Percentiles rank a stretch among this genome's conserved stretches.
Conservation (phyloP, 78 protist genomes). For the Mastigamoeba balamuthi region DNA sequence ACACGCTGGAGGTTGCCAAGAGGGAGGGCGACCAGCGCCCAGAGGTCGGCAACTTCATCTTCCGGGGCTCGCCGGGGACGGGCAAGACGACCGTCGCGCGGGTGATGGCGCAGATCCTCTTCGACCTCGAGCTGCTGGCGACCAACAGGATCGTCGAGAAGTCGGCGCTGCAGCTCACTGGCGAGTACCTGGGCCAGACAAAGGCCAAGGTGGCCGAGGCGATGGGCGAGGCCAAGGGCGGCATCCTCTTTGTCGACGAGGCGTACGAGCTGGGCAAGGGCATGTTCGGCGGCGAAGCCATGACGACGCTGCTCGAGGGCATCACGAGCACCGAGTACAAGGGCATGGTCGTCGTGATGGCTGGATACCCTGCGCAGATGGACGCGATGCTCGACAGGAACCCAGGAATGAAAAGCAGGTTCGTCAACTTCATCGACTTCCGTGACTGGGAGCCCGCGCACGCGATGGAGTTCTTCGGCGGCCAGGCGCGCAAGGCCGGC, state of each 20-base stretch:
- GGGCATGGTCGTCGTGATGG: not conserved
- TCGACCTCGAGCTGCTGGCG: not conserved
- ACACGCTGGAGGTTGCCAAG: no score
- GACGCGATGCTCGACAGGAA: no score
- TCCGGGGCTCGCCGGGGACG: constrained; percentile 11
- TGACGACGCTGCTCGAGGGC: not conserved
- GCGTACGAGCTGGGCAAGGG: constrained; percentile 14
- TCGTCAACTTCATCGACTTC: no score
- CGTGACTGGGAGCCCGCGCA: no score
- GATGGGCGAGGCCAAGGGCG: constrained; percentile 1
- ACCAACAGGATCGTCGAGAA: not conserved
- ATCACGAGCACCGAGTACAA: not conserved
- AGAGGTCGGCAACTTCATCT: no score
- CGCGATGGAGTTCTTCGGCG: no score
- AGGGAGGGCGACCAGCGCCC: no score
- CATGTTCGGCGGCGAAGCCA: not conserved
- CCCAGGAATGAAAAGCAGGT: no score
- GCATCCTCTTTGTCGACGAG: constrained; percentile 41
- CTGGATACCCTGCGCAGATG: constrained; percentile 1
- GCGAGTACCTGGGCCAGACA: constrained; percentile 14
- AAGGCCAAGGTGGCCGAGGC: not conserved
- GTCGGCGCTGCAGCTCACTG: not conserved
- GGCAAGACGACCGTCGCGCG: constrained; percentile 42
- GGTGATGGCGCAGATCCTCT: not conserved
- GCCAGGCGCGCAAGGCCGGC: no score